Conservation (phyloP, 129 eudicot genomes). For the Helianthus tuberosus region DNA sequence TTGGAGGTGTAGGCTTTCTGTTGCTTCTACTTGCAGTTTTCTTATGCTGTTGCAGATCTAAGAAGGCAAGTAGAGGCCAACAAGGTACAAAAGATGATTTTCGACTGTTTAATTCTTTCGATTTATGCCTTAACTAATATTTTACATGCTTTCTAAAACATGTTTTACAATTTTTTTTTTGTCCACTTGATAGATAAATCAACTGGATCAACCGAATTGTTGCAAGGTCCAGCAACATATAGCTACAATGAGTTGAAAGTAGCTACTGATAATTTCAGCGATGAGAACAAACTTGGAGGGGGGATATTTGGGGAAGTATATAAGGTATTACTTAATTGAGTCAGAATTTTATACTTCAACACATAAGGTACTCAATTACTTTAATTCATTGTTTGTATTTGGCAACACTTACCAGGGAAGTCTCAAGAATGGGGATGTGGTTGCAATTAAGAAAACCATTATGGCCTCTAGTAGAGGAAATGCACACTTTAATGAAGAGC, state of each 20-base stretch:
- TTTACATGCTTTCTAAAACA: neutral
- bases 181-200: slow-evolving; percentile 44
- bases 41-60: slow-evolving; percentile 41
- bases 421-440: slow-evolving; percentile 53
- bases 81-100: slow-evolving; percentile 44
- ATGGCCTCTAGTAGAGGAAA: slow-evolving; percentile 49
- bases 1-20: slow-evolving; percentile 66
- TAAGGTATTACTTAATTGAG: slow-evolving; percentile 41
- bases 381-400: neutral
- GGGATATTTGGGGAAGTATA: slow-evolving; percentile 78
- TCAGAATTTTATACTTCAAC: neutral
- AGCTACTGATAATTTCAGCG: slow-evolving; percentile 63
- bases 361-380: neutral
- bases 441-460: slow-evolving; percentile 60
- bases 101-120: neutral
- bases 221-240: slow-evolving; percentile 66
- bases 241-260: slow-evolving; percentile 55
- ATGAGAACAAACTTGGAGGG: slow-evolving; percentile 65
- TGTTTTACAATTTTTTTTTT: neutral
- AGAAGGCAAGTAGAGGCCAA: slow-evolving; percentile 31
- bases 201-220: slow-evolving; percentile 52
- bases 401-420: slow-evolving; percentile 42
- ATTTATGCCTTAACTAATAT: neutral
- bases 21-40: slow-evolving; percentile 44
- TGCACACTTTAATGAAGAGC: slow-evolving; percentile 48